Evolutionary conservation across 345 rosid species (phyloP), one percentile per base, ranked within the genome.

Genomic region (Viola odorata): DNA sequence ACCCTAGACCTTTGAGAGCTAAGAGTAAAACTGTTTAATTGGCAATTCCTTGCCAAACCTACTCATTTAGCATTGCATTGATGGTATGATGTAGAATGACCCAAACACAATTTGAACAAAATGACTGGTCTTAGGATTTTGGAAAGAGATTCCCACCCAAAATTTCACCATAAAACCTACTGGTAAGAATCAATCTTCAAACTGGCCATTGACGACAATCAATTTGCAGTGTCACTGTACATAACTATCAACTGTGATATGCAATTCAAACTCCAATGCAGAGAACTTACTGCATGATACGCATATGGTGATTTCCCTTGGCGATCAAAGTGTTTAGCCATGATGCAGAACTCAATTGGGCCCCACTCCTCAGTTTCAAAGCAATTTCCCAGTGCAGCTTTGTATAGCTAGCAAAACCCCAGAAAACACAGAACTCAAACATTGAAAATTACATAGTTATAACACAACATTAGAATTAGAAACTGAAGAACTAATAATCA

Each of bases 301-400:
- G 96, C 91, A 60, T 91, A 91, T 0, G 98, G 96, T 0, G 91
- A 81, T 66, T 91, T 89, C 39, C 86, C 98, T 72, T 91, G 98
- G 37, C 92, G 98, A 45, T 89, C 95, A 37, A 91, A 91, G 73
- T 91, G 98, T 69, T 89, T 91, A 65, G 83, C 79, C 91, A 89
- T 85, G 69, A 89, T 80, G 75, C 78, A 74, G 78, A 65, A 91
- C 62, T 91, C 96, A 3, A 89, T 77, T 13, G 98, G 83, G 68
- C 92, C 87, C 98, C 96, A 86, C 13, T 89, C 92, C 64, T 91
- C 96, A 5, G 70, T 68, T 51, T 91, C 96, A 42, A 84, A 91
- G 82, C 95, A 85, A 71, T 80, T 89, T 53, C 96, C 91, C 48
- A 89, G 87, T 3, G 96, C 98, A 0, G 92, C 86, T 82, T 89